Evolutionary conservation across 78 protist species (phyloP).

Genomic region (Thecamonas trahens): DNA sequence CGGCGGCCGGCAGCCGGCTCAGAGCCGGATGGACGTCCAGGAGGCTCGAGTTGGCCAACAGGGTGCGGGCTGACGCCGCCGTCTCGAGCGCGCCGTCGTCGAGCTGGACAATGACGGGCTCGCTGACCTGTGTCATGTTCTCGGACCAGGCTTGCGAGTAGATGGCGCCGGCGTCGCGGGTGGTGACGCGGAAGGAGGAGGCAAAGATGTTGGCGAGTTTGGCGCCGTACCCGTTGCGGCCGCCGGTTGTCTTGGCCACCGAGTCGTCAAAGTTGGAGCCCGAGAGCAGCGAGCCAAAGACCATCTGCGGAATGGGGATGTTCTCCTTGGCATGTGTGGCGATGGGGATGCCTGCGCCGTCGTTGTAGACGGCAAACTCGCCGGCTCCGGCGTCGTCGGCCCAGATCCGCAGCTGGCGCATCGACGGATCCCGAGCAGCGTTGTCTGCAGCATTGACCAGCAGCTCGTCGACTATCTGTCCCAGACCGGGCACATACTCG

Average conservation of each 20-base stretch:
- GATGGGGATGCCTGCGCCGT: slow-evolving; percentile 96
- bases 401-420: slow-evolving; percentile 61
- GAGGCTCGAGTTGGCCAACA: too few species aligned
- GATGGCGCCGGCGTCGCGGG: slow-evolving; percentile 30
- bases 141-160: slow-evolving; percentile 45
- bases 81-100: slow-evolving; percentile 9
- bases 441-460: slow-evolving; percentile 99
- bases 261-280: slow-evolving; percentile 67
- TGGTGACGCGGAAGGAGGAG: slow-evolving; percentile 63
- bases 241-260: slow-evolving; percentile 70
- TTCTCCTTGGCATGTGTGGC: slow-evolving; percentile 79
- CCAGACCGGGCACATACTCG: slow-evolving; percentile 89
- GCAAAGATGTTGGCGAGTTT: slow-evolving; percentile 96
- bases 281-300: slow-evolving; percentile 94
- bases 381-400: slow-evolving; percentile 35
- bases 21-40: too few species aligned
- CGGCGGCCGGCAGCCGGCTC: too few species aligned
- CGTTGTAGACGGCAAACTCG: slow-evolving; percentile 78
- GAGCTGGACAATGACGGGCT: not conserved
- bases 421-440: slow-evolving; percentile 77
- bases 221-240: slow-evolving; percentile 97
- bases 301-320: slow-evolving; percentile 86
- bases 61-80: too few species aligned
- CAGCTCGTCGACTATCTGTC: slow-evolving; percentile 97
- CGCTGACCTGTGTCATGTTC: slow-evolving; percentile 47